Conservation (phyloP, 257 asterid genomes). For the Misopates orontium region DNA sequence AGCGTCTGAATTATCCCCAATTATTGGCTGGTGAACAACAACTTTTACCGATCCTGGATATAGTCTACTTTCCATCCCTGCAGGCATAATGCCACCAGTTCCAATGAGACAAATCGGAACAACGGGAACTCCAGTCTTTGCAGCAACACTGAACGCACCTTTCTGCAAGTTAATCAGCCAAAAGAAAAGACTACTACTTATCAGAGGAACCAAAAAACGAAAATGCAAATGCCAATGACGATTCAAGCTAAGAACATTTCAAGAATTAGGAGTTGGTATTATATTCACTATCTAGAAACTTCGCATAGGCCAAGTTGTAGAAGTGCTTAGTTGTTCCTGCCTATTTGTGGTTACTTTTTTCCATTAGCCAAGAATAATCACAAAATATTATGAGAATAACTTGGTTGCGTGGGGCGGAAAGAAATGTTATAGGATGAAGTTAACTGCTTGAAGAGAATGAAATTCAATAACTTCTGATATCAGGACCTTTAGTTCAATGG, state of each 20-base stretch:
- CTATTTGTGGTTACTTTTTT: neutral
- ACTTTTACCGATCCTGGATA: slow-evolving; percentile 75
- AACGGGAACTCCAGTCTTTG: slow-evolving; percentile 80
- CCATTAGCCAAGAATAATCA: neutral
- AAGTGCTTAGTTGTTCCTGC: neutral
- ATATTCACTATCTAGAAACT: neutral
- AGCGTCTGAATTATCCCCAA: slow-evolving; percentile 56
- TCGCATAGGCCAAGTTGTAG: neutral
- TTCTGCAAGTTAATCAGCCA: slow-evolving; percentile 50
- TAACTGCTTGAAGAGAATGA: neutral
- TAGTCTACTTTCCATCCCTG: slow-evolving; percentile 74
- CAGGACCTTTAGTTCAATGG: no score
- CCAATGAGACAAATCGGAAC: slow-evolving; percentile 85
- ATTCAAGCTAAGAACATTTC: slow-evolving; percentile 5
- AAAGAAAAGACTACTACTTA: neutral
- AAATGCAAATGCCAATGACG: neutral
- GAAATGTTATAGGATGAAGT: neutral
- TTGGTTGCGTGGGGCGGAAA: neutral
- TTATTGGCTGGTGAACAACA: slow-evolving; percentile 62
- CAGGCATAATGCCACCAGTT: slow-evolving; percentile 89
- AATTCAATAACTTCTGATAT: neutral
- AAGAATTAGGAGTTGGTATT: neutral
- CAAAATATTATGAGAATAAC: neutral
- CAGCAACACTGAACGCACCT: slow-evolving; percentile 94
- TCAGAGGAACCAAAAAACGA: neutral